Base-by-base conservation (phyloP, 2,329 filamentous ascomycete genomes). In the Trichophyton rubrum region DNA sequence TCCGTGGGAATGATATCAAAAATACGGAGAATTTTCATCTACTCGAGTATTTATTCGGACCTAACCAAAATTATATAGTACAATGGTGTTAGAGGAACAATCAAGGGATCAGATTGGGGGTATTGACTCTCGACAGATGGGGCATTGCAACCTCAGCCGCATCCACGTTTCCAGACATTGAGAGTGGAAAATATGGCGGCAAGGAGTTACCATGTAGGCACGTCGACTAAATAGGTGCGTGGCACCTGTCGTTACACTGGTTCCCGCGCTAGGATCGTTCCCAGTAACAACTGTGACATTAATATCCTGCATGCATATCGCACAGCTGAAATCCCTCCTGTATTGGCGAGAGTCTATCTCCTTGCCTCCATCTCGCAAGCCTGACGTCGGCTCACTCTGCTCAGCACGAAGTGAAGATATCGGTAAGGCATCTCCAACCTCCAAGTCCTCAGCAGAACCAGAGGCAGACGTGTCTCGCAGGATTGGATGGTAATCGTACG, bases 201-300 rank as follows among this genome's bases (percentile, higher is more conserved):
- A 99, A 56, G 93, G 93, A 61, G 93, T 99, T 22, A 97, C 89
- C 93, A 99, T 99, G 75, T 97, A 97, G 67, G 83, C 80, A 57
- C 91, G 82, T 63, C 92, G 80, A 35, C 88, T 88, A 66, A 97
- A 79, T 60, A 96, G 82, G 33, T 85, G 85, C 0, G 83, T 73
- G 3, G 74, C 74, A 47, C 77, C 71, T 56, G 77, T 74, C 15
- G 76, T 65, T 51, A 76, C 72, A 30, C 74, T 70, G 62, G 68
- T 69, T 67, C 70, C 68, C 67, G 69, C 77, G 61, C 85, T 80
- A 35, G 82, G 81, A 51, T 79, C 78, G 20, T 66, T 71, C n/a
- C 70, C 68, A 13, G 71, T 71, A 2, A 71, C 67, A 22, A 97
- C 86, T 0, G 90, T 89, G 1, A 97, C 90, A 71, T 96, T 90